These are phyloP conservation scores for Pythium apleroticum DNA, from an alignment of 352 stramenopile species.

Conservation along the genomic window DNA sequence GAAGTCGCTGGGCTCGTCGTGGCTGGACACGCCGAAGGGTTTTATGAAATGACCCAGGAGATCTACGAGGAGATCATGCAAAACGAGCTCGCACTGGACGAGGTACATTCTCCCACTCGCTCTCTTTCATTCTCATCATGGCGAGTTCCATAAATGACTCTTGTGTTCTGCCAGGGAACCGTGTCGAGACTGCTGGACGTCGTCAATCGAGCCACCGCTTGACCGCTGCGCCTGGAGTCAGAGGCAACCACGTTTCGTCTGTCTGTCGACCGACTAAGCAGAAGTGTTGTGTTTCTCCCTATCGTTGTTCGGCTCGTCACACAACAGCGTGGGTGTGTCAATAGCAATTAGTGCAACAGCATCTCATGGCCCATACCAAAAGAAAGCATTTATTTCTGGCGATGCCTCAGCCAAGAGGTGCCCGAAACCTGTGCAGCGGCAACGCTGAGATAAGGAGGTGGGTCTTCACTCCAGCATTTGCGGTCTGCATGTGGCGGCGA, in stretches of 20 bases:
- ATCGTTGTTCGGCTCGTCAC: too few species aligned
- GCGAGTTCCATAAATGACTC: too few species aligned
- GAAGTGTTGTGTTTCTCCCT: too few species aligned
- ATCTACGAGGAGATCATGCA: constrained; percentile 40
- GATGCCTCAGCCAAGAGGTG: background rate
- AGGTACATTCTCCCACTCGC: constrained; percentile 25
- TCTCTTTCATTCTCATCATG: background rate
- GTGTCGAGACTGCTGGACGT: too few species aligned
- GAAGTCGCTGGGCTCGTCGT: constrained; percentile 63
- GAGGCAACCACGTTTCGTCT: too few species aligned
- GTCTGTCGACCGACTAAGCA: too few species aligned
- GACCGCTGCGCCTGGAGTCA: too few species aligned
- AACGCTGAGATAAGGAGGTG: background rate
- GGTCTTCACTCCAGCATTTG: background rate
- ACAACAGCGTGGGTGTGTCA: too few species aligned
- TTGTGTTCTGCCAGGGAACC: too few species aligned
- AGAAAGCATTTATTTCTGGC: background rate
- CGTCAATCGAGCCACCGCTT: too few species aligned
- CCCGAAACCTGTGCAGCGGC: background rate
- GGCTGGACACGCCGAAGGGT: constrained; percentile 32
- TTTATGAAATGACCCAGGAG: constrained; percentile 38
- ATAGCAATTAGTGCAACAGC: too few species aligned
- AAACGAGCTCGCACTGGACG: constrained; percentile 48
- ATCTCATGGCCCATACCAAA: too few species aligned
- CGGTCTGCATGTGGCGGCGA: constrained; percentile 13